Evolutionary conservation across 2,329 filamentous ascomycete species (phyloP), one percentile per base, ranked within the genome.

Genomic region (Sclerotiophoma versabilis): DNA sequence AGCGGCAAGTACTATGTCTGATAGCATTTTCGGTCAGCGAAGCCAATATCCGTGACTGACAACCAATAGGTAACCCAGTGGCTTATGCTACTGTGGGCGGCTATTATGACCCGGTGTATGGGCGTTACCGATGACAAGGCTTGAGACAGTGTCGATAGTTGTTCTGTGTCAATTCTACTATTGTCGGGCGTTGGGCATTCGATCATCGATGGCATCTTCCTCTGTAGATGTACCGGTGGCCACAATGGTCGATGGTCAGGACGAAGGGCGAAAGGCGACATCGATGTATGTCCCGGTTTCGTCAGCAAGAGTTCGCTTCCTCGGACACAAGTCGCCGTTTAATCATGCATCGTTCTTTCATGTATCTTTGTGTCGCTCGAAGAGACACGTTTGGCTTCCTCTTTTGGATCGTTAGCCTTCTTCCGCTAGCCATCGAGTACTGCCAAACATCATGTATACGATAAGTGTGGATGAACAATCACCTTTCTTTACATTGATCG

Each of bases 101-200:
- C 20, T 70, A 66, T 29, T 71, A 63, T 11, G 68, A 70, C 39
- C 65, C 66, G 46, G 64, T 68, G 2, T 57, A 62, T 23, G 62
- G 55, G 11, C 47, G 39, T 27, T 69, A 64, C 46, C 63, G 65
- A 22, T 58, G 50, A 57, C 34, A 22, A 51, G 20, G 9, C 8
- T n/a, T 12, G n/a, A n/a, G 4, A 17, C n/a, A 10, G 11, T 25
- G 37, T 22, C n/a, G 2, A 25, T 8, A 19, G 22, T 14, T 9
- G 17, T 17, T n/a, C 14, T 22, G 30, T 8, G 2, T 14, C 25
- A 12, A n/a, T 48, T 26, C 22, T 15, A 23, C 17, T 23, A 9
- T 12, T 14, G 19, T 19, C 11, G 27, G 4, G 25, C 3, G 12
- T 14, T 23, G 17, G 20, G 23, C 10, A 25, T 32, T n/a, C 15